Base-by-base conservation (phyloP, 176 grass and related monocot species). In the Alloteropsis semialata region DNA sequence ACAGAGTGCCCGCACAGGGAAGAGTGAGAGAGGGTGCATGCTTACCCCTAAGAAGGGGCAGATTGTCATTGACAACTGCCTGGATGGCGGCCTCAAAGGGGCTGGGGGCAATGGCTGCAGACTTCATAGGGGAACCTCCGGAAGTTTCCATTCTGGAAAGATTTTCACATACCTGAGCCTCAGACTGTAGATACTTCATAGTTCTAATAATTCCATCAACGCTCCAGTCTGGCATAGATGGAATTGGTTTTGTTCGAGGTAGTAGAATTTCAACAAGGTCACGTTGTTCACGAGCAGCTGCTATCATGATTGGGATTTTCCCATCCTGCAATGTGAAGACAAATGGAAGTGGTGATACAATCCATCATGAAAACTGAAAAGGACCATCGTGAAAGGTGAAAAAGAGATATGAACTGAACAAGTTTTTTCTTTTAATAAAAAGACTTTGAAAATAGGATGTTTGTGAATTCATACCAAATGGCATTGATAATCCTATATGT, bases 21-120 rank as follows among this genome's bases (percentile, higher is more conserved):
- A 56, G 25, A 37, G 3, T 9, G 33, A n/a, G 33, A n/a, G 63
- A 8, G 34, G 10, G 18, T 22, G 34, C 11, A 11, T 8, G 18
- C 21, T 81, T 81, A 89, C 88, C 74, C 49, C 41, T 63, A 69
- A 90, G 76, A 30, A 42, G 60, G 72, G 17, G 27, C 51, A 86
- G 34, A 29, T 86, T 63, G 25, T 61, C 71, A 4, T 25, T n/a
- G 19, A 3, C 1, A 49, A 69, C 69, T 4, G 75, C 88, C 25
- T 72, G 5, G 43, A 90, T 24, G 36, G 72, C 82, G 25, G 65
- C 10, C 5, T 24, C 22, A 18, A 14, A 62, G 14, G 39, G 68
- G 29, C 55, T 36, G 1, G 68, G 16, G 8, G 28, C 54, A 55
- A 82, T 74, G 41, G 19, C n/a, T 16, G 51, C 22, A 28, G 56